Percentiles rank a stretch among this genome's conserved stretches.
phyloP scores from a whole-genome alignment of 257 asterid genomes.

The Scutellaria baicalensis region DNA sequence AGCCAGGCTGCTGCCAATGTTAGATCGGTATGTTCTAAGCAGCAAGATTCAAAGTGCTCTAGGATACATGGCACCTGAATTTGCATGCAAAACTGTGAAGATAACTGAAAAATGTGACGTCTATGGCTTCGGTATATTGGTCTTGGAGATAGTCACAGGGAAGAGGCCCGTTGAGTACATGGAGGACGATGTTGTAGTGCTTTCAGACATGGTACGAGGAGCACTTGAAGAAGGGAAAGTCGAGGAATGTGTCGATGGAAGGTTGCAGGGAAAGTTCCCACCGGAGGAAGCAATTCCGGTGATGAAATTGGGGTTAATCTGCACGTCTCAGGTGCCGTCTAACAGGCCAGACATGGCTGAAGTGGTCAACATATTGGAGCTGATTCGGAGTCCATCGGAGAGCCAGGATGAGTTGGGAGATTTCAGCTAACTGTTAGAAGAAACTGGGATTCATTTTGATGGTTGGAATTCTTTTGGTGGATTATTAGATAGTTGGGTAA shows the following conservation, averaged over 20 bases:
- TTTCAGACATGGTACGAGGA: constrained; percentile 87
- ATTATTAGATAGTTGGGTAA: constrained; percentile 16
- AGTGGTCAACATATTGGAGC: constrained; percentile 80
- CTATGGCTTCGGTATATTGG: constrained; percentile 75
- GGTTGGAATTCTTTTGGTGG: constrained; percentile 19
- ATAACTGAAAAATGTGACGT: constrained; percentile 87
- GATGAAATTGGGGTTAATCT: constrained; percentile 71
- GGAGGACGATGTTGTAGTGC: constrained; percentile 90
- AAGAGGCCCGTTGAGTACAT: constrained; percentile 88
- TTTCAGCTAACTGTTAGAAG: constrained; percentile 14
- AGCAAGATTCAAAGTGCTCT: constrained; percentile 92
- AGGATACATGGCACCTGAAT: constrained; percentile 95
- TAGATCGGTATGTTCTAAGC: constrained; percentile 73
- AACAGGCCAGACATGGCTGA: constrained; percentile 87
- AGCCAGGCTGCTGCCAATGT: constrained; percentile 67
- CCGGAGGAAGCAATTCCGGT: constrained; percentile 82
- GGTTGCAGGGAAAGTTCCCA: constrained; percentile 70
- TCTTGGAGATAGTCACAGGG: constrained; percentile 66
- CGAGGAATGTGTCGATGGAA: constrained; percentile 63
- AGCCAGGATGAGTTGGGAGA: constrained; percentile 58
- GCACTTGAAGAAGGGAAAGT: constrained; percentile 72
- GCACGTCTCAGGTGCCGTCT: constrained; percentile 91
- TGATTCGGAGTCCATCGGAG: constrained; percentile 61
- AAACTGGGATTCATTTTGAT: constrained; percentile 29
- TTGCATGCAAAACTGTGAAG: constrained; percentile 78